Evolutionary conservation across 805 yeast genomes (phyloP), one percentile per base, ranked within the genome.

Genomic region (Danielozyma ontarioensis): DNA sequence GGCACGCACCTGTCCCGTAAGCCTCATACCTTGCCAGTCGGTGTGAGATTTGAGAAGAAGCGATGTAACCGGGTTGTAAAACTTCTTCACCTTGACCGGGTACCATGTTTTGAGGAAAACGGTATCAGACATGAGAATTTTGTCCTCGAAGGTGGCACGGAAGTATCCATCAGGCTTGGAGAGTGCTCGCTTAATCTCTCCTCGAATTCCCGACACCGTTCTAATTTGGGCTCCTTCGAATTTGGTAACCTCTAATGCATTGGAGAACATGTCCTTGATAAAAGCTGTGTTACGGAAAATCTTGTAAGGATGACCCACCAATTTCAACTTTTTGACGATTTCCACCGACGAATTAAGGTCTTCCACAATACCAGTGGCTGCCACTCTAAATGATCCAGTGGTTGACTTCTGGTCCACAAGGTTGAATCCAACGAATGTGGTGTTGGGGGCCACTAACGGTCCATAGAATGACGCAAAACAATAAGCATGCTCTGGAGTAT

Each of bases 191-290:
- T 93, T 93, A 49, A 93, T 90, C 59, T 93, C 97, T 59, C 99
- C 99, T 46, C 98, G 72, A 37, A 93, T 87, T 39, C 99, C 98
- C 5, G 96, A 85, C 4, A 93, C 98, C 0, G 98, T 94, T 59
- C 88, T 83, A 53, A 93, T 88, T 29, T 88, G 81, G 0, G 98
- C 98, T 37, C 99, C 99, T 65, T 93, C 98, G 53, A 93, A 93
- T 56, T 88, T 85, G 25, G 97, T 97, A 36, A 90, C 96, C 63
- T 93, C 99, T 61, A 93, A 70, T 0, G 95, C 75, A 39, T 93
- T 80, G 17, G 83, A 70, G 58, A 93, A 93, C 99, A 93, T 93
- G 51, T 90, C 97, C 62, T 87, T 90, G 53, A 93, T 82, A 57
- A 94, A 93, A 1, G 98, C 98, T 4, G 98, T 93, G 62, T 93